Base-by-base conservation (phyloP, 352 stramenopile species). In the Pelagophyceae sp. region DNA sequence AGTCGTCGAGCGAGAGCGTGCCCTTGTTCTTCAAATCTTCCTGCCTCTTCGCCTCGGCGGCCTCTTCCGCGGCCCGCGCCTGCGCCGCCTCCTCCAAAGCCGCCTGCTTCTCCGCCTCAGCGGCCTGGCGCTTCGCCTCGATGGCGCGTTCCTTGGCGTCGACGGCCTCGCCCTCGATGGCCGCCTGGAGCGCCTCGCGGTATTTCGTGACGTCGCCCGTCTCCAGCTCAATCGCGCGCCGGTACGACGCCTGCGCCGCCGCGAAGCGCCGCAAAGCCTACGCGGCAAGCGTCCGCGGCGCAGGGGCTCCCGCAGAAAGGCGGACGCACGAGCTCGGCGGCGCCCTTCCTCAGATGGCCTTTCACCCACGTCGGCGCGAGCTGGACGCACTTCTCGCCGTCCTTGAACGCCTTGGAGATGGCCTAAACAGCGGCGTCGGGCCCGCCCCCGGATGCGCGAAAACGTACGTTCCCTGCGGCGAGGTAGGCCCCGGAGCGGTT, bases 401-500 rank as follows among this genome's bases (percentile, higher is more conserved):
- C 94, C 76, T 94, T 90, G 29, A 97, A 83, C 31, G 93, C 93
- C 75, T 93, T 86, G 25, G 38, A 79, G 31, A 79, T 79, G 37
- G 60, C 77, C 45, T 20, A n/a, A n/a, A n/a, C n/a, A n/a, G 96
- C 92, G 89, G 94, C 98, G 29, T 91, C 94, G 25, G 96, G 96
- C 81, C 98, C 93, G 70, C 96, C 90, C 85, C 98, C 98, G 78
- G 99, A 96, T n/a, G 96, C 96, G 45, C 45, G 45, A 23, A 54
- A 6, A 54, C 45, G 29, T 0, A 87, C 87, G 82, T 98, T 89
- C 29, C 92, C 86, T 60, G 95, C 87, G 80, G 90, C 95, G 70
- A 99, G 83, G 80, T 98, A 98, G 38, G 97, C 96, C n/a, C 96
- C 96, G 76, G 93, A 98, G 50, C 96, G 91, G 87, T 99, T 99